Conservation (phyloP, 805 yeast genomes). For the Dipodascus geniculatus region DNA sequence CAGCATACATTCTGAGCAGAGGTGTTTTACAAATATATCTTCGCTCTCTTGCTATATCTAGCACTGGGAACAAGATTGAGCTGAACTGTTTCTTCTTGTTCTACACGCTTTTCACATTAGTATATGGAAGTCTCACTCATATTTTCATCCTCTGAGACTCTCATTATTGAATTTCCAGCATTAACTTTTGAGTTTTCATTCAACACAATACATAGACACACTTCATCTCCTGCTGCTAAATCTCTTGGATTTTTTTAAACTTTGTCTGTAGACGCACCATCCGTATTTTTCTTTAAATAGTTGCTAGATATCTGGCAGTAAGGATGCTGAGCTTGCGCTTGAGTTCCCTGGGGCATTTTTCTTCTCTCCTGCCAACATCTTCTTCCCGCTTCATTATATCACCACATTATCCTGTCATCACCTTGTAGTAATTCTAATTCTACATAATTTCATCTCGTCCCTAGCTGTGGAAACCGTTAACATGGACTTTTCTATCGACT, state of each 20-base stretch:
- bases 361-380: not conserved
- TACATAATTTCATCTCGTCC: no score
- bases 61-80: no score
- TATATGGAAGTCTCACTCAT: no score
- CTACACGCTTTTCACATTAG: not conserved
- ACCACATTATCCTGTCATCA: no score
- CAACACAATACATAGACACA: no score
- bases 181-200: no score
- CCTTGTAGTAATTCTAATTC: no score
- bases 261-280: not conserved
- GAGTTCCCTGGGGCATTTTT: not conserved
- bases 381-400: not conserved
- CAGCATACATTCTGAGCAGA: no score
- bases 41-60: no score
- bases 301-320: not conserved
- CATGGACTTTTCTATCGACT: conserved; percentile 41
- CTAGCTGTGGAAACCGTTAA: no score
- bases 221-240: not conserved
- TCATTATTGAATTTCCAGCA: no score
- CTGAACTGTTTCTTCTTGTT: not conserved
- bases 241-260: not conserved
- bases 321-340: not conserved
- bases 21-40: not conserved
- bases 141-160: not conserved
- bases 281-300: not conserved